Evolutionary conservation across 2,329 filamentous ascomycete genomes (phyloP), one percentile per base, ranked within the genome.

Genomic region (Chaetomium olivaceum): DNA sequence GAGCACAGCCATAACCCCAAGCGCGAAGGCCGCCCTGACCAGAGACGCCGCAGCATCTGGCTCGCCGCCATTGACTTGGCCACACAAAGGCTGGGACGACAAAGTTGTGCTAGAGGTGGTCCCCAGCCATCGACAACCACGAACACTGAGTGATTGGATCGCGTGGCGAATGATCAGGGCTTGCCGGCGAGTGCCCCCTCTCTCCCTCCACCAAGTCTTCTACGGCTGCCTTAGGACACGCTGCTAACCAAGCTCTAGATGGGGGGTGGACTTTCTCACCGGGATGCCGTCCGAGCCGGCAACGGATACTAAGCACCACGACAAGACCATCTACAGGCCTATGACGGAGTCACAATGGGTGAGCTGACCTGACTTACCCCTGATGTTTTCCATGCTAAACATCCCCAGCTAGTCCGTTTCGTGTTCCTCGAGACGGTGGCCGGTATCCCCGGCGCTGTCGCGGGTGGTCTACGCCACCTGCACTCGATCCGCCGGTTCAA

Each of bases 361-460:
- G 72, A 61, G 80, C 9, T 16, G 16, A 43, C 25, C 23, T 71
- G 62, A n/a, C 39, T n/a, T 14, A 27, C 16, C 51, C 12, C n/a
- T 33, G n/a, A 27, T 25, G 36, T 19, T 29, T 16, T 14, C 23
- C 23, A 19, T 19, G 25, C 14, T n/a, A 16, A 54, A 4, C 4
- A 14, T 23, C 9, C 2, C 59, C 31, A 82, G 82, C 83, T 97
- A 72, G 86, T 91, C 57, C 86, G 94, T 7, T 95, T 96, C 74
- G 85, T 99, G 71, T 98, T 99, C 77, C 84, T 99, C 33, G 94
- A 98, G 77, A 93, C 89, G 58, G 91, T 99, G 48, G 94, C 95
- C 14, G 95, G 93, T 46, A 94, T 98, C 0, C 95, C 95, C 0
- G 95, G 95, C 11, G 98, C 98, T 91, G 93, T 97, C 0, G 94